A percentile compares a stretch with the other conserved stretches of the same genome.
Evolutionary conservation across 1,139 yeast species (phyloP).

Genomic region (Sugiyamaella neomexicana): DNA sequence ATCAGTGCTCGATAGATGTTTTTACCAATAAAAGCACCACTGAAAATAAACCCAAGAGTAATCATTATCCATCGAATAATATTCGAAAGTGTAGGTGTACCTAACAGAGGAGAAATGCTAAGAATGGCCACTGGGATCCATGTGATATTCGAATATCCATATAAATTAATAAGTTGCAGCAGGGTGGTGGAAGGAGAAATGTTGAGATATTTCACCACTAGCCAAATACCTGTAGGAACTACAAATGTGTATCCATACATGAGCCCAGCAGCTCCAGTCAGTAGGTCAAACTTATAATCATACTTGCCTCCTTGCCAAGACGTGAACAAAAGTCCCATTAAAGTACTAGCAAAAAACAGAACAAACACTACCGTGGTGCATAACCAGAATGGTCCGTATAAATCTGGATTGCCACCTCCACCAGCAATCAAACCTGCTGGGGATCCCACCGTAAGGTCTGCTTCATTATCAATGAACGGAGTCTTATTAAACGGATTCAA

Average conservation of each 20-base stretch:
- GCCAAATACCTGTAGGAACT: conserved; percentile 57
- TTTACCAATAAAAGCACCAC: conserved; percentile 42
- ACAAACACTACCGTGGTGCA: conserved; percentile 73
- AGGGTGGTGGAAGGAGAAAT: conserved; percentile 41
- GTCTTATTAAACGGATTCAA: conserved; percentile 38
- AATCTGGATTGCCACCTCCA: conserved; percentile 48
- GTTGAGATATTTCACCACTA: conserved; percentile 47
- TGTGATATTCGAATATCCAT: conserved; percentile 74
- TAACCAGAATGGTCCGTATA: conserved; percentile 85
- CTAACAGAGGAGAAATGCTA: conserved; percentile 46
- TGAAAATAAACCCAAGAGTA: conserved; percentile 41
- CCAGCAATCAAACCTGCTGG: conserved; percentile 35
- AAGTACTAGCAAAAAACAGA: conserved; percentile 72
- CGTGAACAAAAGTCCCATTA: conserved; percentile 52
- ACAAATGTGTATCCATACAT: conserved; percentile 72
- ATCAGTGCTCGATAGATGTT: conserved; percentile 37
- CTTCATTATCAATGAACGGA: conserved; percentile 39
- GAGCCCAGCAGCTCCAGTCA: conserved; percentile 63
- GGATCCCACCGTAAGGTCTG: conserved; percentile 37
- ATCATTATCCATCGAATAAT: conserved; percentile 43
- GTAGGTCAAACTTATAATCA: conserved; percentile 59
- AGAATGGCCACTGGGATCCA: conserved; percentile 78
- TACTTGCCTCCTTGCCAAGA: conserved; percentile 48
- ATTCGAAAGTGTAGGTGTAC: conserved; percentile 39
- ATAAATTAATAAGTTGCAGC: conserved; percentile 55